Base-by-base conservation (phyloP, 371 early-diverging fungal species). In the Mortierella sp. region DNA sequence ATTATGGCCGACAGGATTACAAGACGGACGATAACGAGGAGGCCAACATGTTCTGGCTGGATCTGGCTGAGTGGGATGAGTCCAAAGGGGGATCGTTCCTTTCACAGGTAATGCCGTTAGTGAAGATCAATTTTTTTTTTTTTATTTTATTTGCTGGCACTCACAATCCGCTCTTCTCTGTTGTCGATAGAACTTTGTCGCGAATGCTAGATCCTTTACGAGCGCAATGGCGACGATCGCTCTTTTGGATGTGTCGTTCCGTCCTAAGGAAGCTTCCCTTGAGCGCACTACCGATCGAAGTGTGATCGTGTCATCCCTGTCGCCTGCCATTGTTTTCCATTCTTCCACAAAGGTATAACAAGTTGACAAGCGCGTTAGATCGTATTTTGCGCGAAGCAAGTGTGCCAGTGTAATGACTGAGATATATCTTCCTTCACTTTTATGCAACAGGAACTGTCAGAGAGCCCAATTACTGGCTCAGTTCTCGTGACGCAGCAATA, bases 41-140 rank as follows among this genome's bases (percentile, higher is more conserved):
- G 7, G 50, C 73, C 27, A 82, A 82, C 34, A 58, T 66, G 42
- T 86, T 86, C 49, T 88, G 87, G 88, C 61, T 85, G 41, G 85
- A 86, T 46, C 80, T 80, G 17, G 50, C 83, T 21, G 60, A 72
- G 39, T 70, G 76, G 76, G 56, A 65, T 21, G 65, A 68, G 3
- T 56, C 50, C 23, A 28, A 49, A 6, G 46, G 51, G 4, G 50
- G 60, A 7, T 67, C 56, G 8, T 83, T 85, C 65, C 54, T 83
- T 32, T 80, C 85, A 11, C 71, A 70, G 48, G 84, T 84, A 73
- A 70, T n/a, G 32, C 12, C 15, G 7, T 26, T 46, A 4, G 17
- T 19, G 14, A 21, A 4, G 21, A 21, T 32, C 43, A 19, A 15
- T 14, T 54, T 37, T 23, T n/a, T n/a, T n/a, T n/a, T n/a, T n/a